Evolutionary conservation across 441 rosid species (phyloP).

Genomic region (Sinapis alba): DNA sequence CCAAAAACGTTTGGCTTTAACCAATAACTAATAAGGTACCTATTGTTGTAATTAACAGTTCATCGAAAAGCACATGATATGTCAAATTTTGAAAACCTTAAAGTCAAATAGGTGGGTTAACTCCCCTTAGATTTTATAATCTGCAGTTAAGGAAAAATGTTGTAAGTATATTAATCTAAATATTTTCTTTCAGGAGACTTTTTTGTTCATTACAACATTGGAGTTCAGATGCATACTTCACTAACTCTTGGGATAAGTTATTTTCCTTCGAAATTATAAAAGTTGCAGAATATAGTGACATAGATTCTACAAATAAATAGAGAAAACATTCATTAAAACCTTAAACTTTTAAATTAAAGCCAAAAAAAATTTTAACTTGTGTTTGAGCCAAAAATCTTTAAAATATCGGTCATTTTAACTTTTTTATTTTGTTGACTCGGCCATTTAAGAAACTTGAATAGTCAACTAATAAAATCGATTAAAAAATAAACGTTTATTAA

Average conservation of each 20-base stretch:
- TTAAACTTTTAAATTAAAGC: too few relatives aligned
- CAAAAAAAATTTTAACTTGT: too few relatives aligned
- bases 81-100: slow-evolving; percentile 22
- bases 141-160: not conserved
- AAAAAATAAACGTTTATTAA: too few relatives aligned
- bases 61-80: slow-evolving; percentile 8
- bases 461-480: too few relatives aligned
- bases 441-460: too few relatives aligned
- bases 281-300: not conserved
- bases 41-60: not conserved
- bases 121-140: slow-evolving; percentile 16
- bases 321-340: too few relatives aligned
- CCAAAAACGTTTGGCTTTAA: not conserved
- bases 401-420: too few relatives aligned
- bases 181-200: not conserved
- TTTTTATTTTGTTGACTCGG: too few relatives aligned
- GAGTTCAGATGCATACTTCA: not conserved
- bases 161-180: too few relatives aligned
- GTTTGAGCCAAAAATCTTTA: too few relatives aligned
- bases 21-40: not conserved
- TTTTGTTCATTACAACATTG: not conserved
- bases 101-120: slow-evolving; percentile 39
- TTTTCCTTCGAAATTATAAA: slow-evolving; percentile 1
- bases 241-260: slow-evolving; percentile 46
- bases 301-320: too few relatives aligned